Base-by-base conservation (phyloP, 2,329 filamentous ascomycete species). In the Xylariaceae sp. region DNA sequence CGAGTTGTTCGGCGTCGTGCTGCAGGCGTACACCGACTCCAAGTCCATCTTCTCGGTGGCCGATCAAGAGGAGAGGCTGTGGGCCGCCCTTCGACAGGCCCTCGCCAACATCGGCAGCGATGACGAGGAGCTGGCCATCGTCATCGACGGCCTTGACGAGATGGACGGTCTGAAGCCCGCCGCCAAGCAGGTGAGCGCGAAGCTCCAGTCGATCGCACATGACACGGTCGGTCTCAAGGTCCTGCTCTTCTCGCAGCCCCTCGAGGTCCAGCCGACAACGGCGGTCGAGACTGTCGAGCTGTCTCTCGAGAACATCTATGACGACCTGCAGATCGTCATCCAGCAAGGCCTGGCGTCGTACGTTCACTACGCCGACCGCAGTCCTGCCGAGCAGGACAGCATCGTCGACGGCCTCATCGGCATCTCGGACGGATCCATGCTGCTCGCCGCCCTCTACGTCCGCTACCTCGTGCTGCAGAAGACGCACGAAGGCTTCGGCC, bases 81-180 rank as follows among this genome's bases (percentile, higher is more conserved):
- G 44, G 44, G 41, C 38, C 5, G 36, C 44, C 2, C 44, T 47
- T 17, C 19, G 24, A n/a, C 44, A 44, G 16, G 41, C 41, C 1
- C 11, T 47, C 21, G 38, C 34, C 16, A 38, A 33, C 9, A 31
- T 44, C n/a, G 31, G 41, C 31, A 43, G 38, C 28, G 41, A 37
- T 8, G 44, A 44, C 13, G 44, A 47, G 17, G 38, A 44, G n/a
- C 16, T 47, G 2, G 35, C 42, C 4, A 17, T 47, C n/a, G 15
- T 47, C 9, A 35, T 47, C 13, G 44, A 47, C 11, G 44, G 44
- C 13, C 26, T 47, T 3, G 44, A 47, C 19, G 44, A 44, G 30
- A 44, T 47, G 32, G 44, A 47, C 23, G 44, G 44, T 13, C 41
- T 38, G 9, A 47, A 47, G 27, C 38, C 44, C 9, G 36, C 38